Evolutionary conservation across 2,329 filamentous ascomycete genomes (phyloP).

Genomic region (Thermomyces lanuginosus): DNA sequence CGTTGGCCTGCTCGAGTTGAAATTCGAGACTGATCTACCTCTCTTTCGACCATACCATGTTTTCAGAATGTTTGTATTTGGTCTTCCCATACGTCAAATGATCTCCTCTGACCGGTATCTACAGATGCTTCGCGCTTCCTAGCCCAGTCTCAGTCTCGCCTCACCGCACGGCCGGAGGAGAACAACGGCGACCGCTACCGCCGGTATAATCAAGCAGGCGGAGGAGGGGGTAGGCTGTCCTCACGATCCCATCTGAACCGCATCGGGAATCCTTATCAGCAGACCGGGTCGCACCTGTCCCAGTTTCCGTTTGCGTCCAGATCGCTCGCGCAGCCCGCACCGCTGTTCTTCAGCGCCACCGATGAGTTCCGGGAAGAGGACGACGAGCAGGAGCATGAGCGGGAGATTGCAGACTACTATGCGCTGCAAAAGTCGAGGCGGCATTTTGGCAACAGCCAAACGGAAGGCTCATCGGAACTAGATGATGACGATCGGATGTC

Average conservation of each 20-base stretch:
- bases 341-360: slow-evolving; percentile 82
- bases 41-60: slow-evolving; percentile 45
- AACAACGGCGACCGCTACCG: slow-evolving; percentile 32
- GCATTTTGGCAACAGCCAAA: slow-evolving; percentile 66
- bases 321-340: slow-evolving; percentile 60
- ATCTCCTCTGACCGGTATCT: background rate
- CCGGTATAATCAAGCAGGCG: slow-evolving; percentile 28
- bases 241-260: slow-evolving; percentile 36
- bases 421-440: slow-evolving; percentile 78
- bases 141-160: slow-evolving; percentile 83
- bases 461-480: slow-evolving; percentile 72
- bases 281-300: slow-evolving; percentile 51
- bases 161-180: slow-evolving; percentile 53
- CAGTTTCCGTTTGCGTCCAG: slow-evolving; percentile 68
- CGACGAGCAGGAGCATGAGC: slow-evolving; percentile 75
- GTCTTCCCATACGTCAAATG: too few relatives aligned
- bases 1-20: too few relatives aligned
- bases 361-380: slow-evolving; percentile 88
- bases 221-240: too few relatives aligned
- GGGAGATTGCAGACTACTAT: slow-evolving; percentile 87
- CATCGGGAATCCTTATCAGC: slow-evolving; percentile 64
- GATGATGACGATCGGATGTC: slow-evolving; percentile 53
- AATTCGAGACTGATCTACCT: too few relatives aligned
- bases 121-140: slow-evolving; percentile 92
- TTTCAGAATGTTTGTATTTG: slow-evolving; percentile 68